Base-by-base conservation (phyloP, 108 stramenopile species). In the Cyclostephanos tholiformis region DNA sequence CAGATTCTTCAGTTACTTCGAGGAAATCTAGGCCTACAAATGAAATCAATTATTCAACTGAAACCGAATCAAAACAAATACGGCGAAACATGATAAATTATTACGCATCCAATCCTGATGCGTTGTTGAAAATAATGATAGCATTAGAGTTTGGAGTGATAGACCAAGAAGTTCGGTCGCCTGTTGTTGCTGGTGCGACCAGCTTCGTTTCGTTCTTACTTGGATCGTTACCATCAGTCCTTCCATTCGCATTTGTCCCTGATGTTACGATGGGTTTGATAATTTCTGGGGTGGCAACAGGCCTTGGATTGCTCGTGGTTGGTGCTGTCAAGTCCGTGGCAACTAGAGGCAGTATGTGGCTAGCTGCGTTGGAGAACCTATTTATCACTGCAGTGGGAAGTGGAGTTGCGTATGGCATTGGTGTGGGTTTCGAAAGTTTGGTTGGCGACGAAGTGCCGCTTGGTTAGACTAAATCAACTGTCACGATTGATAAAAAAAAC, bases 141-240 rank as follows among this genome's bases (percentile, higher is more conserved):
- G 86, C 88, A 30, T 72, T 92, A 10, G 91, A 92, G 75, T 89
- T 92, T 48, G 91, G 91, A 52, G 86, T 92, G 12, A 63, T 92
- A 8, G 91, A 92, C 39, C 77, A 83, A 27, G 91, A 92, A 68
- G 59, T 78, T 12, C 69, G 91, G 53, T 83, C 81, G 43, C 91
- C 91, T 19, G 4, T 84, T 32, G 59, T 62, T 48, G 91, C 91
- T 20, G 88, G 87, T 30, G 56, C 56, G 8, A 51, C 83, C 14
- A 86, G 85, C 39, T 83, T 86, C 19, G 25, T 72, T 4, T 48
- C 87, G 23, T 92, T 92, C 64, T 72, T 88, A 35, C 14, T 85
- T 11, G 91, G 91, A 25, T 61, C 87, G 19, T 61, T 92, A 49
- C 89, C 91, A 0, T 86, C 85, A 17, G 76, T 88, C 41, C 48